Base-by-base conservation (phyloP, 1,284 basidiomycete genomes). In the Leccinum ponderosum region DNA sequence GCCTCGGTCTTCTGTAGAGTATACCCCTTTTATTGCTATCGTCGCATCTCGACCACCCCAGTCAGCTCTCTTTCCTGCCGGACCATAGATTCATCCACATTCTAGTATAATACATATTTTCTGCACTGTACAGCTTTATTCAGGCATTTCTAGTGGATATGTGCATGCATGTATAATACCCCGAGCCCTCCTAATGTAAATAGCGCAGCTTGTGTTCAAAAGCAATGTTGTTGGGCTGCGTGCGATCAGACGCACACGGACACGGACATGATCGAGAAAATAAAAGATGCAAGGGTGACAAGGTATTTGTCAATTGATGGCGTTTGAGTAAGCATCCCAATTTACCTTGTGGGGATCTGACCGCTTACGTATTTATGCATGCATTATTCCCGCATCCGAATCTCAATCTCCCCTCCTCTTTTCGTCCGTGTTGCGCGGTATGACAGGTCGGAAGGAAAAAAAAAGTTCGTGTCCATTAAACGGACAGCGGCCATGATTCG, bases 111-210 rank as follows among this genome's bases (percentile, higher is more conserved):
- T 75, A 63, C 60, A 71, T 72, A 71, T 67, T 67, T 72, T 73
- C 71, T 58, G 64, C 69, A 75, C 48, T 69, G 71, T 73, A 75
- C 66, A 75, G 63, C 63, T 64, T 73, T 73, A 74, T 70, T 68
- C 62, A 54, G 65, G 67, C 72, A 75, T 71, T 64, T 64, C 62
- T 74, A 74, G 71, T 73, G 71, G 73, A 72, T 73, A 71, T 74
- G 73, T 74, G 73, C 71, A 75, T 75, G 66, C 74, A 73, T 73
- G 71, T 73, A 73, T 73, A 74, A 69, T 72, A 75, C 69, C 53
- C 52, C 57, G 65, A 66, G 61, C 52, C 44, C 62, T 66, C 66
- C 53, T 71, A 75, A 75, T 75, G 64, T 71, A 71, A 53, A 73
- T 71, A 74, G 71, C 62, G 54, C 66, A 35, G 25, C 58, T 62